A percentile compares a stretch with the other conserved stretches of the same genome.
Evolutionary conservation across 352 stramenopile species (phyloP).

Genomic region (Globisporangium barbulae): DNA sequence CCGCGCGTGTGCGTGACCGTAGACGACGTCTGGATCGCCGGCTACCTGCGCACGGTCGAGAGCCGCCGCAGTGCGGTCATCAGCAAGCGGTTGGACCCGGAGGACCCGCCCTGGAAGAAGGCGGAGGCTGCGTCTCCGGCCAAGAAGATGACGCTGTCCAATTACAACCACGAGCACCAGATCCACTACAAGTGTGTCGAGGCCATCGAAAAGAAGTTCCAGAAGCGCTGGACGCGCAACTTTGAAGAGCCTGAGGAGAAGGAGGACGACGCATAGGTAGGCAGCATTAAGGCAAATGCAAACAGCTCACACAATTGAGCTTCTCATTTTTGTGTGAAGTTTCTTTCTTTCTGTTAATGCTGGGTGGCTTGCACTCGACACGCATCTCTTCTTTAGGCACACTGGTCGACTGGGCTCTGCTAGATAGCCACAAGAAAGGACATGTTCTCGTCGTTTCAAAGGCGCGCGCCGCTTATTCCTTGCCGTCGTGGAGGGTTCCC

Average conservation of each 20-base stretch:
- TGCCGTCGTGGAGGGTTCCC: constrained; percentile 73
- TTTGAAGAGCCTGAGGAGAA: constrained; percentile 37
- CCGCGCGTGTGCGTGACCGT: constrained; percentile 70
- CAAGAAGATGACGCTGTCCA: constrained; percentile 71
- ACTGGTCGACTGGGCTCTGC: neutral
- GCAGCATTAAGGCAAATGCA: neutral
- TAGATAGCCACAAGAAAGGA: neutral
- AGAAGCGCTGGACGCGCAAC: constrained; percentile 63
- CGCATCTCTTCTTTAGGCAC: neutral
- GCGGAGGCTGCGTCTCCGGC: constrained; percentile 39
- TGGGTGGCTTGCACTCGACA: neutral
- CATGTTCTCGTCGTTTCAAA: neutral
- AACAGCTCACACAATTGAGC: neutral
- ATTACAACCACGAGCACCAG: constrained; percentile 77
- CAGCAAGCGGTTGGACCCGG: constrained; percentile 73
- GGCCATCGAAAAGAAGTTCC: constrained; percentile 62
- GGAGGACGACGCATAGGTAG: constrained; percentile 8
- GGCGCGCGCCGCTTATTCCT: constrained; percentile 38
- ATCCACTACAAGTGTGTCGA: constrained; percentile 83
- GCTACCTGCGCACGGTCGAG: constrained; percentile 71
- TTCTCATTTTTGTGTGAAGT: neutral
- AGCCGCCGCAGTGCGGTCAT: constrained; percentile 55
- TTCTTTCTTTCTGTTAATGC: neutral
- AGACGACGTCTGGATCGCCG: constrained; percentile 81
- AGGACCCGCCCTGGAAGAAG: constrained; percentile 65